phyloP scores from a whole-genome alignment of 805 yeast species.

The Myxozyma geophila region DNA sequence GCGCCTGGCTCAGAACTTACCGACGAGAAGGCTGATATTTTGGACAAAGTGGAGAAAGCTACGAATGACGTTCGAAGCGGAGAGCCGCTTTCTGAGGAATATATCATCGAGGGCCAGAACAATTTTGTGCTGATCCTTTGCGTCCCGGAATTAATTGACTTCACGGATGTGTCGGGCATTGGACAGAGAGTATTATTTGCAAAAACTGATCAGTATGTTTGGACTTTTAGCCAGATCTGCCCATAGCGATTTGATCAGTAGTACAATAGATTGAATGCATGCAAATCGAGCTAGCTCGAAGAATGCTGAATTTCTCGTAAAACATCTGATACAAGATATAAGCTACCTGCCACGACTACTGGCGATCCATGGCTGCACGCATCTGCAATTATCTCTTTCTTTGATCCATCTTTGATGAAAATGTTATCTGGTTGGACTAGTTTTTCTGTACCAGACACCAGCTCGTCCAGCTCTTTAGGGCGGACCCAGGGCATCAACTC shows the following conservation, averaged over 20 bases:
- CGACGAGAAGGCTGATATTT: conserved; percentile 14
- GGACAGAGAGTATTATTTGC: conserved; percentile 28
- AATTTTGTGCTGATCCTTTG: conserved; percentile 31
- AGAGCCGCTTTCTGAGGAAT: conserved; percentile 14
- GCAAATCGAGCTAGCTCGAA: not conserved
- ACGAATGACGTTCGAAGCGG: conserved; percentile 7
- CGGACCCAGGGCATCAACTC: conserved; percentile 95
- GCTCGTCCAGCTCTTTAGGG: conserved; percentile 49
- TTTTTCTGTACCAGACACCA: conserved; percentile 42
- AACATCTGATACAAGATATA: conserved; percentile 58
- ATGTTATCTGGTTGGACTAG: conserved; percentile 34
- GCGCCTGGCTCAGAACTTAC: conserved; percentile 29
- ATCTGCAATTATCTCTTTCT: conserved; percentile 30
- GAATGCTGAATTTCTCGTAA: not conserved
- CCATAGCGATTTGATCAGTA: conserved; percentile 11
- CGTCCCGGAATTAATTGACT: conserved; percentile 28
- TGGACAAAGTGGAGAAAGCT: conserved; percentile 24
- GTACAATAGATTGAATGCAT: not conserved
- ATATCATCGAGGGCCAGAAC: conserved; percentile 5
- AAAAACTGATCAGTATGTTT: conserved; percentile 19
- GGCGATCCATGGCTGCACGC: conserved; percentile 42
- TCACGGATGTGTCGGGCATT: conserved; percentile 26
- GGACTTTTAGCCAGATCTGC: conserved; percentile 32
- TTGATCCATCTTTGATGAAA: not conserved
- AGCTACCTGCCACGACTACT: conserved; percentile 69